Evolutionary conservation across 495 filamentous ascomycete genomes (phyloP).

Genomic region (Penicillium pulvis): DNA sequence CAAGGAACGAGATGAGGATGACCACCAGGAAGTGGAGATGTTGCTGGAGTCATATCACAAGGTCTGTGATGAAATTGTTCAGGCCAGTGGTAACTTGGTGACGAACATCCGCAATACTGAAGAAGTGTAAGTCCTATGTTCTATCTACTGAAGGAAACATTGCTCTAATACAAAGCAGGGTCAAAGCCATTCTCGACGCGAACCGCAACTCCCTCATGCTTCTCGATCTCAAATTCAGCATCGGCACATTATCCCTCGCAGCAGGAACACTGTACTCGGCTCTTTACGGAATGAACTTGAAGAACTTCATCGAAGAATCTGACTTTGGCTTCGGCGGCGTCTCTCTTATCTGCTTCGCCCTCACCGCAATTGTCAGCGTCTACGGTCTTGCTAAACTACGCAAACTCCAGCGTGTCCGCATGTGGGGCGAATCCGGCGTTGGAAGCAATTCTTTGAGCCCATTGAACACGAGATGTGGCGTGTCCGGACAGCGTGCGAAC

Average conservation of each 20-base stretch:
- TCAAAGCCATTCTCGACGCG: slow-evolving; percentile 93
- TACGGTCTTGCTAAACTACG: slow-evolving; percentile 82
- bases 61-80: slow-evolving; percentile 95
- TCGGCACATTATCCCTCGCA: slow-evolving; percentile 88
- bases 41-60: slow-evolving; percentile 96
- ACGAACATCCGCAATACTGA: slow-evolving; percentile 97
- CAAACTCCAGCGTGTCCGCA: slow-evolving; percentile 86
- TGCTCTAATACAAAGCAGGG: slow-evolving; percentile 49
- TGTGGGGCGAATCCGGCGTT: slow-evolving; percentile 63
- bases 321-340: slow-evolving; percentile 82
- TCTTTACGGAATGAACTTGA: slow-evolving; percentile 99
- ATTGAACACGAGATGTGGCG: slow-evolving; percentile 30
- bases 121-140: slow-evolving; percentile 73
- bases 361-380: slow-evolving; percentile 72
- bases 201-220: slow-evolving; percentile 99
- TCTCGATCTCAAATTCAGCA: slow-evolving; percentile 93
- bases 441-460: slow-evolving; percentile 36
- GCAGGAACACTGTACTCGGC: slow-evolving; percentile 92
- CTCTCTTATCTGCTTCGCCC: slow-evolving; percentile 65
- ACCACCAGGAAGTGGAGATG: slow-evolving; percentile 97
- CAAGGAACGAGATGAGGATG: slow-evolving; percentile 72
- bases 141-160: neutral
- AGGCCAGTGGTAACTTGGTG: slow-evolving; percentile 88
- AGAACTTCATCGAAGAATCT: slow-evolving; percentile 98
- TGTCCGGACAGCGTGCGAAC: slow-evolving; percentile 34